These are phyloP conservation scores for Aspergillus sp. DNA, from an alignment of 2,329 filamentous ascomycete genomes.

Conservation along the genomic window DNA sequence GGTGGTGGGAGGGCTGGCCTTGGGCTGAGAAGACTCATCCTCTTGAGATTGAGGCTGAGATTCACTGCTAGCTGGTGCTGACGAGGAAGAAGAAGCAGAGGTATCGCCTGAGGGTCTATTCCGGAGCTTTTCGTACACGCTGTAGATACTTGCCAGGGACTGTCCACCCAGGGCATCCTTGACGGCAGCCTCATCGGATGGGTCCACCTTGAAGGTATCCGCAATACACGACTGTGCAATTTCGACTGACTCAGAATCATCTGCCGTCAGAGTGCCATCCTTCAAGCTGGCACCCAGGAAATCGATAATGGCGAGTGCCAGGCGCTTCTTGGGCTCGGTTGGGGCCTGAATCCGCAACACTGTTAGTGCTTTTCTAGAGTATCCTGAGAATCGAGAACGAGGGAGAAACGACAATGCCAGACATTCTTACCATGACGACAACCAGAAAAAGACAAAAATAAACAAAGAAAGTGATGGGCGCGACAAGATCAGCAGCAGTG, in stretches of 20 bases:
- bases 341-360: conserved; percentile 23
- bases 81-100: conserved; percentile 24
- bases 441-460: conserved; percentile 1
- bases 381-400: not conserved
- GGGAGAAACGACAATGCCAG: not conserved
- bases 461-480: not conserved
- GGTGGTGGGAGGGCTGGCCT: conserved; percentile 40
- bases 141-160: conserved; percentile 84
- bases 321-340: conserved; percentile 64
- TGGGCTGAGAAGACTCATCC: conserved; percentile 31
- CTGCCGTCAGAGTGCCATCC: conserved; percentile 78
- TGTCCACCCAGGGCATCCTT: conserved; percentile 73
- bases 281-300: conserved; percentile 77
- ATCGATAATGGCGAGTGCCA: conserved; percentile 94
- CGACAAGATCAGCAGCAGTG: not conserved
- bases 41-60: conserved; percentile 25
- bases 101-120: conserved; percentile 47
- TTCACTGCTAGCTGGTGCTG: conserved; percentile 11
- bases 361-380: not conserved
- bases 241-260: conserved; percentile 90
- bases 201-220: conserved; percentile 91
- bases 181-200: conserved; percentile 63
- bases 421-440: conserved; percentile 15
- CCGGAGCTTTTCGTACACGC: conserved; percentile 92
- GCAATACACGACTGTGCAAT: conserved; percentile 90